phyloP scores from a whole-genome alignment of 2,329 filamentous ascomycete species.

The Aureobasidium sp. region DNA sequence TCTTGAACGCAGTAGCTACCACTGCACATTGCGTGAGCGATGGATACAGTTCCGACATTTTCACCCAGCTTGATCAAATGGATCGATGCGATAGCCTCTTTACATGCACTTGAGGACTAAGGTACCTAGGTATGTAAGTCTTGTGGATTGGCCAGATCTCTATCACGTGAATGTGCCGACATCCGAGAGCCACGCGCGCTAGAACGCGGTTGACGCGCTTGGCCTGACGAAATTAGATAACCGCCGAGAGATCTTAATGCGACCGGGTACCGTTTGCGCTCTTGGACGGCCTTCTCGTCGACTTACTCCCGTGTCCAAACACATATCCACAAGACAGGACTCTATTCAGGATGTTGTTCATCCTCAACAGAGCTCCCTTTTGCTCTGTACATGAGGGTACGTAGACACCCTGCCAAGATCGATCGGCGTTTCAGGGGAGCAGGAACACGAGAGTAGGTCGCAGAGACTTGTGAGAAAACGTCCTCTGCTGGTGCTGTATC shows the following conservation, averaged over 20 bases:
- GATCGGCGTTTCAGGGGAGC: conserved; percentile 12
- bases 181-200: background rate
- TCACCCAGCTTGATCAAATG: background rate
- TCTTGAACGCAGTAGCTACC: conserved; percentile 79
- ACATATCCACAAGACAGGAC: background rate
- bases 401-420: conserved; percentile 1
- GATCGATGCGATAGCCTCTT: background rate
- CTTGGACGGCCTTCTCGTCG: background rate
- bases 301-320: background rate
- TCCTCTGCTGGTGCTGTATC: background rate
- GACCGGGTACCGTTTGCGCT: conserved; percentile 2
- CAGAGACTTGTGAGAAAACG: background rate
- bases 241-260: conserved; percentile 4
- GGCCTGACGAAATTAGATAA: background rate
- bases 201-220: background rate
- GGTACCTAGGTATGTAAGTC: too few relatives aligned
- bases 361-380: background rate
- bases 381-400: background rate
- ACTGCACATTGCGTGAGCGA: conserved; percentile 84
- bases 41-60: conserved; percentile 75
- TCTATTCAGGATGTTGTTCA: background rate
- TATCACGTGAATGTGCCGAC: conserved; percentile 1
- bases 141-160: conserved; percentile 11
- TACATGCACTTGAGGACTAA: too few relatives aligned
- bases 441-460: background rate